Conservation (phyloP, 192 early-diverging fungal genomes). For the Umbelopsis sp. region DNA sequence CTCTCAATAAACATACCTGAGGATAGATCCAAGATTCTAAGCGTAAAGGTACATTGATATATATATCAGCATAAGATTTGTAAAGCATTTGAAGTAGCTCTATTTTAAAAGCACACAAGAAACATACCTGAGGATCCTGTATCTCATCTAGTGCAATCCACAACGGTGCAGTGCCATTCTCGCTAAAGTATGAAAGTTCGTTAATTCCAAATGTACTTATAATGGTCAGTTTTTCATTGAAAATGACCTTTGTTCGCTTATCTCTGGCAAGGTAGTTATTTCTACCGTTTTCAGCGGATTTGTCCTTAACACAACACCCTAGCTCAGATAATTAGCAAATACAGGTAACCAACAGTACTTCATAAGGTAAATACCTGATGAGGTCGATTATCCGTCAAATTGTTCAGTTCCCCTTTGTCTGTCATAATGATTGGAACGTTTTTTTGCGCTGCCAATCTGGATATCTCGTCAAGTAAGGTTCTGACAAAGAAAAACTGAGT, state of each 20-base stretch:
- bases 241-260: slow-evolving; percentile 1
- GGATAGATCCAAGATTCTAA: slow-evolving; percentile 73
- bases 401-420: slow-evolving; percentile 50
- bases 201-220: slow-evolving; percentile 19
- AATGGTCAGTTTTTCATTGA: slow-evolving; percentile 13
- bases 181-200: slow-evolving; percentile 6
- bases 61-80: background rate
- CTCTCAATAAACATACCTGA: slow-evolving; percentile 36
- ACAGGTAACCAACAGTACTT: background rate
- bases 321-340: background rate
- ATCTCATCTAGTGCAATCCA: slow-evolving; percentile 61
- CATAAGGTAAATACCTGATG: slow-evolving; percentile 46
- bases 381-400: slow-evolving; percentile 48
- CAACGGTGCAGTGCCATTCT: slow-evolving; percentile 36
- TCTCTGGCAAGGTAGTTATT: slow-evolving; percentile 8
- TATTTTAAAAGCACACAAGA: background rate
- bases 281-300: slow-evolving; percentile 29
- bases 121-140: slow-evolving; percentile 52
- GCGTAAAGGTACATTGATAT: background rate
- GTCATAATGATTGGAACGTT: slow-evolving; percentile 31
- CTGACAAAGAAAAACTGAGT: background rate
- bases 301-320: slow-evolving; percentile 58
- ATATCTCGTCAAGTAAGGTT: slow-evolving; percentile 9
- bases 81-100: background rate
- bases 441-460: background rate